Evolutionary conservation across 352 stramenopile species (phyloP).

Genomic region (Globisporangium takayamanum): DNA sequence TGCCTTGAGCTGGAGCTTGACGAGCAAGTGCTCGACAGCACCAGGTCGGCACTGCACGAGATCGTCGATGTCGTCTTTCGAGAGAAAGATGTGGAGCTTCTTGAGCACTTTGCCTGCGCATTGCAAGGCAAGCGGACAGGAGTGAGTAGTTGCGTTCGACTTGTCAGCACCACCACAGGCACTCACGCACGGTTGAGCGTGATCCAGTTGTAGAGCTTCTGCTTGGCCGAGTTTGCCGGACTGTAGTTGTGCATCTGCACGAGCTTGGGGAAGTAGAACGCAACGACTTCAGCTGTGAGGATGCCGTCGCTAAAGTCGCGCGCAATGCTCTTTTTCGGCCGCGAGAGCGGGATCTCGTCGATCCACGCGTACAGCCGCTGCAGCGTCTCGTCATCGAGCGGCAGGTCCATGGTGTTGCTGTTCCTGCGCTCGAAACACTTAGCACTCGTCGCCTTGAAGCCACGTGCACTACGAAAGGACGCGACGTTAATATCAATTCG

Average conservation of each 20-base stretch:
- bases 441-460: background rate
- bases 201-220: constrained; percentile 97
- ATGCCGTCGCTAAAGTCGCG: constrained; percentile 95
- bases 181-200: constrained; percentile 83
- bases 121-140: constrained; percentile 13
- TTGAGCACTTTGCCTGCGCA: constrained; percentile 76
- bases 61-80: constrained; percentile 89
- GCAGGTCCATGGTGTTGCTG: constrained; percentile 34
- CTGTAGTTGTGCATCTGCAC: constrained; percentile 97
- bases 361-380: constrained; percentile 95
- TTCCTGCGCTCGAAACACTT: background rate
- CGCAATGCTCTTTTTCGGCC: constrained; percentile 94
- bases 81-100: constrained; percentile 75
- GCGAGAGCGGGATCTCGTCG: constrained; percentile 91
- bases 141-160: background rate
- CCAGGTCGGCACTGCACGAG: constrained; percentile 85
- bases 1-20: constrained; percentile 89
- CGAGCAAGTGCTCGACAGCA: constrained; percentile 88
- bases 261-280: constrained; percentile 93
- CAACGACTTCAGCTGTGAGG: constrained; percentile 86
- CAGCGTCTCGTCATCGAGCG: constrained; percentile 86
- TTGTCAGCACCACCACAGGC: background rate
- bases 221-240: constrained; percentile 85
- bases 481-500: constrained; percentile 14
- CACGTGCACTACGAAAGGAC: constrained; percentile 20